Conservation (phyloP, 2,329 filamentous ascomycete species). For the Sporothrix luriei region DNA sequence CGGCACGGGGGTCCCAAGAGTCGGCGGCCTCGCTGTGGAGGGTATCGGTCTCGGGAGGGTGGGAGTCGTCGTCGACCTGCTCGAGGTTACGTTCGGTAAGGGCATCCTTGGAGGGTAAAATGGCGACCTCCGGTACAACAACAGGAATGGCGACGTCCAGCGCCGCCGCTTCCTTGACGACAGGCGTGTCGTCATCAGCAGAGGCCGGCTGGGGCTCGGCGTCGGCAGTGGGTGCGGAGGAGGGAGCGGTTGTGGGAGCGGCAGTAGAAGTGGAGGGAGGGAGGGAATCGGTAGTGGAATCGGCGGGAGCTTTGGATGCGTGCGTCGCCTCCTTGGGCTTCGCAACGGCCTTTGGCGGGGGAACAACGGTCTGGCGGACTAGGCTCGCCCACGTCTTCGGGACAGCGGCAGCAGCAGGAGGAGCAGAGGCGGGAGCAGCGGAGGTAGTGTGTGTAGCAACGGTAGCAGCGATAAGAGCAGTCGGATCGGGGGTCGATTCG, state of each 20-base stretch:
- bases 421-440: constrained; percentile 42
- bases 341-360: constrained; percentile 40
- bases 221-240: constrained; percentile 26
- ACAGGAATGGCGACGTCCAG: constrained; percentile 43
- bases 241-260: background rate
- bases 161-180: constrained; percentile 40
- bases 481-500: constrained; percentile 42
- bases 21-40: constrained; percentile 87
- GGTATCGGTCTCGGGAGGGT: constrained; percentile 76
- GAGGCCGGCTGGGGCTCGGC: constrained; percentile 46
- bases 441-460: constrained; percentile 38
- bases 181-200: constrained; percentile 39
- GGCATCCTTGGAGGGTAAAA: constrained; percentile 75
- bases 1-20: constrained; percentile 72
- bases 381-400: constrained; percentile 76
- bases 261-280: constrained; percentile 43
- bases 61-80: constrained; percentile 79
- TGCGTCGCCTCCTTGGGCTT: constrained; percentile 34
- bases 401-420: constrained; percentile 40
- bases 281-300: constrained; percentile 45
- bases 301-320: constrained; percentile 45
- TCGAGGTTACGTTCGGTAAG: constrained; percentile 92
- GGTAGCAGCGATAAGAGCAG: constrained; percentile 34
- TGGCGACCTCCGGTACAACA: constrained; percentile 55
- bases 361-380: constrained; percentile 61